phyloP scores from a whole-genome alignment of 2,329 filamentous ascomycete genomes.

The Alternaria arbusti region DNA sequence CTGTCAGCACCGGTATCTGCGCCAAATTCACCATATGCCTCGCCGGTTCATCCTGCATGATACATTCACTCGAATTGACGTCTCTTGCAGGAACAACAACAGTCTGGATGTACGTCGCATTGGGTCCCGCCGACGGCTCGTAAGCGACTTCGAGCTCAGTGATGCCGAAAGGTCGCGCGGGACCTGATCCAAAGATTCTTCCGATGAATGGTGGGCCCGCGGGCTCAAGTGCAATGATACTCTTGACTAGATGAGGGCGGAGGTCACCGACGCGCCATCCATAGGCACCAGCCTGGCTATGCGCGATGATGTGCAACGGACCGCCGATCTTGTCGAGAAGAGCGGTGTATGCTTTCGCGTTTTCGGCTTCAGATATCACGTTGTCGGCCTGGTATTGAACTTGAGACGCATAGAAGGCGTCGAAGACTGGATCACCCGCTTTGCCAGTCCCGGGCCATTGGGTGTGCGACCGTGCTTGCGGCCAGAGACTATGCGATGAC shows the following conservation, averaged over 20 bases:
- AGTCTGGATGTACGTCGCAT: slow-evolving; percentile 29
- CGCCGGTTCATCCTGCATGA: slow-evolving; percentile 49
- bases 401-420: slow-evolving; percentile 56
- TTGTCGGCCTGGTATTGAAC: slow-evolving; percentile 46
- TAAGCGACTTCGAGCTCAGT: slow-evolving; percentile 44
- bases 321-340: slow-evolving; percentile 56
- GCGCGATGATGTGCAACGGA: slow-evolving; percentile 55
- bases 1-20: slow-evolving; percentile 56
- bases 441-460: slow-evolving; percentile 51
- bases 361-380: slow-evolving; percentile 37
- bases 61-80: slow-evolving; percentile 42
- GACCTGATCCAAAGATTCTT: slow-evolving; percentile 6
- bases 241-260: slow-evolving; percentile 56
- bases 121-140: slow-evolving; percentile 35
- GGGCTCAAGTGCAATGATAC: slow-evolving; percentile 61
- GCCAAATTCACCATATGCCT: slow-evolving; percentile 58
- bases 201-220: slow-evolving; percentile 56
- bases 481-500: slow-evolving; percentile 48
- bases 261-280: slow-evolving; percentile 59
- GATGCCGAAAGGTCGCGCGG: slow-evolving; percentile 42
- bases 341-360: slow-evolving; percentile 49
- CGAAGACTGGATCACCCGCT: slow-evolving; percentile 57
- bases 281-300: slow-evolving; percentile 58
- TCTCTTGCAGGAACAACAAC: slow-evolving; percentile 28
- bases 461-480: slow-evolving; percentile 52